Percentiles rank a stretch among this genome's conserved stretches.
Conservation (phyloP, 106 monocot species). For the Acanthochlamys bracteata region DNA sequence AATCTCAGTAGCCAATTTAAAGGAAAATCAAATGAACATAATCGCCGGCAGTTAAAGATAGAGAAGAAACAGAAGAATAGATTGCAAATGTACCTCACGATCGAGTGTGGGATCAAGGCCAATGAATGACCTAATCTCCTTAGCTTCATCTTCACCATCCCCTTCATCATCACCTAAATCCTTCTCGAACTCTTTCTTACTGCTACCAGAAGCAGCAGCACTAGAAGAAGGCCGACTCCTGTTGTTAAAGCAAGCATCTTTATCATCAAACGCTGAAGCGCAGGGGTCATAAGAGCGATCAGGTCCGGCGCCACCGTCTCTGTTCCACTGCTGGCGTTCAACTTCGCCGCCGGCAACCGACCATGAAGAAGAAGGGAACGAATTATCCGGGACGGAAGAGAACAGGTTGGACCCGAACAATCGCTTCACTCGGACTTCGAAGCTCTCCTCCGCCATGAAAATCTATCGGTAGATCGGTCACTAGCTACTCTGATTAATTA, state of each 20-base stretch:
- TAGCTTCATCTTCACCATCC: constrained; percentile 32
- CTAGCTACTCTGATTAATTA: too few relatives aligned
- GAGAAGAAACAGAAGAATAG: background rate
- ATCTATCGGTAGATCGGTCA: too few relatives aligned
- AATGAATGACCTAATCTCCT: constrained; percentile 44
- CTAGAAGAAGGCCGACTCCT: constrained; percentile 5
- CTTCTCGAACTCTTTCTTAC: constrained; percentile 16
- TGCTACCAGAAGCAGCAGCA: background rate
- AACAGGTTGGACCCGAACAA: constrained; percentile 81
- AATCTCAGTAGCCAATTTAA: background rate
- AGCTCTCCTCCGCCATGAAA: constrained; percentile 60
- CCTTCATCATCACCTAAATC: constrained; percentile 22
- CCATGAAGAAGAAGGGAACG: constrained; percentile 77
- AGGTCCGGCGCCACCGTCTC: constrained; percentile 25
- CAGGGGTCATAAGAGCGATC: constrained; percentile 56
- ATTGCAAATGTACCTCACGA: constrained; percentile 24
- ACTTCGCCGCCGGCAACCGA: constrained; percentile 83
- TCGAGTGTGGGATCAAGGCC: constrained; percentile 56
- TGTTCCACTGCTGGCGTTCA: constrained; percentile 72
- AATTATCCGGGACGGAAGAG: constrained; percentile 56
- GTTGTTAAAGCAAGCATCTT: constrained; percentile 33
- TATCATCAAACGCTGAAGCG: constrained; percentile 46
- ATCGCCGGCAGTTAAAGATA: background rate
- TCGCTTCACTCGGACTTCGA: constrained; percentile 80
- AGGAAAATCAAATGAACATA: background rate